Percentiles rank a stretch among this genome's conserved stretches.
Evolutionary conservation across 2,329 filamentous ascomycete genomes (phyloP).

Genomic region (Aspergillus texensis): DNA sequence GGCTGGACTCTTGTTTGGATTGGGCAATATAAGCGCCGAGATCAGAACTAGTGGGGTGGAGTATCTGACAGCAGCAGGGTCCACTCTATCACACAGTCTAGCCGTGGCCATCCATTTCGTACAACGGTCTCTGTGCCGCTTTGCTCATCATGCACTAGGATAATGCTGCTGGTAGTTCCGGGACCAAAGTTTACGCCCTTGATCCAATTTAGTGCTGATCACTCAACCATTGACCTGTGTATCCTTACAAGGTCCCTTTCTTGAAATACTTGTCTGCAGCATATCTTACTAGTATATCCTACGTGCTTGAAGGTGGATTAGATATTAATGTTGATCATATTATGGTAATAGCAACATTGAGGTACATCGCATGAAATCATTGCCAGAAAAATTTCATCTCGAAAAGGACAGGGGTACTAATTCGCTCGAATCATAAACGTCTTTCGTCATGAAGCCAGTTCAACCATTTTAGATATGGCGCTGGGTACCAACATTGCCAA

Average conservation of each 20-base stretch:
- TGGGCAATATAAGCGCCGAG: background rate
- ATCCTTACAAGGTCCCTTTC: too few species aligned
- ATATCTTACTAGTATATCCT: too few species aligned
- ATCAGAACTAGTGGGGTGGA: background rate
- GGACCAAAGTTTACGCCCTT: too few species aligned
- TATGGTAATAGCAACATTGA: background rate
- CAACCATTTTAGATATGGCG: background rate
- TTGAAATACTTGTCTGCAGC: too few species aligned
- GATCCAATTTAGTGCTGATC: too few species aligned
- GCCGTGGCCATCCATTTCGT: background rate
- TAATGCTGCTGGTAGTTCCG: background rate
- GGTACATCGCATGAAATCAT: background rate
- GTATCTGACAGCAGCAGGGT: too few species aligned
- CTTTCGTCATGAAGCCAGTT: background rate
- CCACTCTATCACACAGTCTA: background rate
- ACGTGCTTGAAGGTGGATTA: background rate
- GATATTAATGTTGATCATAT: background rate
- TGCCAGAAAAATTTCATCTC: background rate
- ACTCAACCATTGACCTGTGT: too few species aligned
- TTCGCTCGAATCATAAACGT: background rate
- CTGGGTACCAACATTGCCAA: conserved; percentile 4
- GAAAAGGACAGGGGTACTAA: background rate
- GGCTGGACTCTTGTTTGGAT: background rate
- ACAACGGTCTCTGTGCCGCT: background rate
- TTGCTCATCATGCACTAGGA: too few species aligned